Evolutionary conservation across 306 rosid genomes (phyloP), one percentile per base, ranked within the genome.

Genomic region (Vigna mungo): DNA sequence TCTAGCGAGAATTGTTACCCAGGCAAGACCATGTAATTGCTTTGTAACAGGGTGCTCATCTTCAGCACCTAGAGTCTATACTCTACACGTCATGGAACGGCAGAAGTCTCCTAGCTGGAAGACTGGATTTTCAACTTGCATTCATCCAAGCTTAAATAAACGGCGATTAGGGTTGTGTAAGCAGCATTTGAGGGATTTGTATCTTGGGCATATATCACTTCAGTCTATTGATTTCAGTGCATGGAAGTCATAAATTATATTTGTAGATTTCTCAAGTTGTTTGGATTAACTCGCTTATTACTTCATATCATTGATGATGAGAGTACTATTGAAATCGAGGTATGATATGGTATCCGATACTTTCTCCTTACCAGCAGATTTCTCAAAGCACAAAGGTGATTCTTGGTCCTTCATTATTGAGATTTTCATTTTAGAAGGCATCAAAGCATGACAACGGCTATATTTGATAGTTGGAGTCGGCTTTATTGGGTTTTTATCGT

Each of bases 91-190:
- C 46, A 94, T 94, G 98, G 98, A 90, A 86, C 90, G 89, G 78
- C 98, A 94, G 84, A 94, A 85, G 62, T 89, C 90, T 84, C 97
- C 97, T 9, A 92, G 97, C 74, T 92, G 97, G 98, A 92, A 86
- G 80, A 90, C 98, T 25, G 98, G 98, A 51, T 94, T 94, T 88
- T 81, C 97, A 49, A 81, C 87, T 56, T 91, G 90, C 74, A 94
- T 94, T 56, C 98, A 94, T 84, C 96, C 96, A 52, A 90, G 96
- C 88, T 85, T 94, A 86, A 89, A 92, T 80, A 83, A 87, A 77
- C 75, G 94, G 41, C 83, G 93, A 77, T 16, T 90, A 9, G 98
- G 97, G 37, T 74, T 94, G 80, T 94, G 98, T 80, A 86, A 89
- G 84, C 80, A 88, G 43, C 98, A 94, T 76, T 72, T 94, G 41